Conservation (phyloP, 176 grass and related monocot species). For the Eragrostis curvula region DNA sequence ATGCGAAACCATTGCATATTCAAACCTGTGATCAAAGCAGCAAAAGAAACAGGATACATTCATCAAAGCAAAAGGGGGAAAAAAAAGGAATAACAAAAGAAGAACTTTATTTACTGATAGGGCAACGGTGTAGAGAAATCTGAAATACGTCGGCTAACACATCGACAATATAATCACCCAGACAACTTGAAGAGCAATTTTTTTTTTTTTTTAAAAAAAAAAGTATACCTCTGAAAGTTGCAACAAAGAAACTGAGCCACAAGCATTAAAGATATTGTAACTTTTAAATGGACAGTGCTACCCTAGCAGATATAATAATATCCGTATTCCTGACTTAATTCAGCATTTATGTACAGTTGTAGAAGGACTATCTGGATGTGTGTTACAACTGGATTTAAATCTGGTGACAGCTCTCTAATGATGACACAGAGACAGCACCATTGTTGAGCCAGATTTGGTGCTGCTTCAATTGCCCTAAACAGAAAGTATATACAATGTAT, state of each 20-base stretch:
- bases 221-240: background rate
- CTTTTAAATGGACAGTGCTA: background rate
- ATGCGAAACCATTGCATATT: background rate
- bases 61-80: background rate
- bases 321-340: background rate
- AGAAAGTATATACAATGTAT: background rate
- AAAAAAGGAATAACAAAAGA: conserved; percentile 10
- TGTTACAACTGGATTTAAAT: background rate
- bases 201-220: background rate
- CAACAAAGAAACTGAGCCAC: background rate
- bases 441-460: background rate
- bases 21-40: background rate
- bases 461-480: background rate
- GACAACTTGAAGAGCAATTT: background rate
- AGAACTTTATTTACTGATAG: background rate
- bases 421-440: background rate
- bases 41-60: background rate
- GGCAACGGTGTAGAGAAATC: background rate
- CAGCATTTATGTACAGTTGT: background rate
- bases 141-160: background rate
- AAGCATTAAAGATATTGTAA: background rate
- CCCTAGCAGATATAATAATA: background rate
- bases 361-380: background rate
- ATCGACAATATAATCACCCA: background rate
- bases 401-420: background rate